Conservation (phyloP, 2,329 filamentous ascomycete species). For the Arthrobotrys sphaeroides region DNA sequence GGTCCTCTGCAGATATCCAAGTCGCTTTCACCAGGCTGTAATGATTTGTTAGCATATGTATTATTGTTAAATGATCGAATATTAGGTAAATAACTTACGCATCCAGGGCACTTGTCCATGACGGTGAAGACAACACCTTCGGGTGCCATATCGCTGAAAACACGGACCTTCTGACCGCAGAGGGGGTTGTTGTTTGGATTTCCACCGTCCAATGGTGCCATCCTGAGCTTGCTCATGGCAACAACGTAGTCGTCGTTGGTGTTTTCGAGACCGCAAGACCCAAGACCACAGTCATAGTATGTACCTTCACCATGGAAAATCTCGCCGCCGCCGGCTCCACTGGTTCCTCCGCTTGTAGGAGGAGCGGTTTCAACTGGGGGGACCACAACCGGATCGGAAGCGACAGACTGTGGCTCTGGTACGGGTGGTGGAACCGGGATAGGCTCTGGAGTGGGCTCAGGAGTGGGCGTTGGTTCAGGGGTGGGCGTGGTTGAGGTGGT, state of each 20-base stretch:
- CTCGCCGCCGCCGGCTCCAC: constrained; percentile 2
- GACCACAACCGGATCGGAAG: neutral
- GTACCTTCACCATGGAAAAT: constrained; percentile 44
- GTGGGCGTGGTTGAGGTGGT: constrained; percentile 19
- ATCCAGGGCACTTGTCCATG: constrained; percentile 51
- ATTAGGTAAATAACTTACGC: constrained; percentile 31
- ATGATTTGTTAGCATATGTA: constrained; percentile 11
- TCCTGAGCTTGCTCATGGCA: constrained; percentile 35
- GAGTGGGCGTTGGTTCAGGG: neutral
- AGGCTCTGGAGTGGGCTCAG: neutral
- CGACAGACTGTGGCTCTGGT: neutral
- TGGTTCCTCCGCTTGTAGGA: too few relatives aligned
- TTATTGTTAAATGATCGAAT: neutral
- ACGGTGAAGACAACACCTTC: constrained; percentile 41
- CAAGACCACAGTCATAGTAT: constrained; percentile 44
- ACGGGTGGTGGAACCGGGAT: too few relatives aligned
- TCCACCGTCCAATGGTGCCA: constrained; percentile 29
- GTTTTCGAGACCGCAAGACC: constrained; percentile 40
- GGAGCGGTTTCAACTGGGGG: constrained; percentile 8
- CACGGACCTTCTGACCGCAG: constrained; percentile 40
- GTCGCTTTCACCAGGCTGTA: constrained; percentile 15
- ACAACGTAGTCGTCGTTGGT: constrained; percentile 37
- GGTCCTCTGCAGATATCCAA: constrained; percentile 32
- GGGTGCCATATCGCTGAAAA: constrained; percentile 47
- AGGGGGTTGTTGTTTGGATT: constrained; percentile 47